A percentile compares a stretch with the other conserved stretches of the same genome.
Conservation (phyloP, 2,329 filamentous ascomycete genomes). For the Fusarium brachygibbosum region DNA sequence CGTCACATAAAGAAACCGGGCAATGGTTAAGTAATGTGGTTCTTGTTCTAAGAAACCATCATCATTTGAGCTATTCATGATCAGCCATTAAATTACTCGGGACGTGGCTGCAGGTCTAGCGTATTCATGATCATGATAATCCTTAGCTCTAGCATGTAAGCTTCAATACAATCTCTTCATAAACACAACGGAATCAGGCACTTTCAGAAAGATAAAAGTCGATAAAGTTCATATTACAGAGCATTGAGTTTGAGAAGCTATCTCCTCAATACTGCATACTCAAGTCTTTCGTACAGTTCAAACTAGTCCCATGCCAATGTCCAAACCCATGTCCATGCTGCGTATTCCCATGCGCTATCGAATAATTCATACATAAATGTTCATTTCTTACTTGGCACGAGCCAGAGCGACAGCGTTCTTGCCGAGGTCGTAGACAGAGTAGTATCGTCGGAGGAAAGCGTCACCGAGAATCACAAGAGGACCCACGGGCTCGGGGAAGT, state of each 20-base stretch:
- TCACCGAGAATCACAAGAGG: constrained; percentile 96
- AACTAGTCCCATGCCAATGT: constrained; percentile 36
- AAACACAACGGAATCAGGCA: constrained; percentile 3
- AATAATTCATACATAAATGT: constrained; percentile 35
- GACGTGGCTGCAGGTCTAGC: constrained; percentile 38
- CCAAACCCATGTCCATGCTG: constrained; percentile 38
- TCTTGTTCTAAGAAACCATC: not conserved
- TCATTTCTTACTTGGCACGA: constrained; percentile 73
- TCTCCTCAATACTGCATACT: constrained; percentile 18
- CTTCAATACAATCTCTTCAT: constrained; percentile 14
- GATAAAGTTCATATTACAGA: constrained; percentile 45
- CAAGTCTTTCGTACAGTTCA: constrained; percentile 35
- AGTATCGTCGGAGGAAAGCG: constrained; percentile 86
- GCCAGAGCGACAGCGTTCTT: constrained; percentile 91
- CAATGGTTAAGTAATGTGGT: not conserved
- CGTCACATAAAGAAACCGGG: not conserved
- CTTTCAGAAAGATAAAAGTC: constrained; percentile 11
- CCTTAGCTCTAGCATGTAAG: constrained; percentile 1
- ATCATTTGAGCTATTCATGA: not conserved
- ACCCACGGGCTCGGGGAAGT: constrained; percentile 86
- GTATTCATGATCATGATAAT: constrained; percentile 28
- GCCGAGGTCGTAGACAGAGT: constrained; percentile 96
- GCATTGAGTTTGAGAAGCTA: constrained; percentile 32
- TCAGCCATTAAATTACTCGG: constrained; percentile 6
- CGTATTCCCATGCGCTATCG: constrained; percentile 39